A percentile compares a stretch with the other conserved stretches of the same genome.
These are phyloP conservation scores for Colletotrichum lindemuthianum DNA, from an alignment of 2,329 filamentous ascomycete genomes.

Conservation along the genomic window DNA sequence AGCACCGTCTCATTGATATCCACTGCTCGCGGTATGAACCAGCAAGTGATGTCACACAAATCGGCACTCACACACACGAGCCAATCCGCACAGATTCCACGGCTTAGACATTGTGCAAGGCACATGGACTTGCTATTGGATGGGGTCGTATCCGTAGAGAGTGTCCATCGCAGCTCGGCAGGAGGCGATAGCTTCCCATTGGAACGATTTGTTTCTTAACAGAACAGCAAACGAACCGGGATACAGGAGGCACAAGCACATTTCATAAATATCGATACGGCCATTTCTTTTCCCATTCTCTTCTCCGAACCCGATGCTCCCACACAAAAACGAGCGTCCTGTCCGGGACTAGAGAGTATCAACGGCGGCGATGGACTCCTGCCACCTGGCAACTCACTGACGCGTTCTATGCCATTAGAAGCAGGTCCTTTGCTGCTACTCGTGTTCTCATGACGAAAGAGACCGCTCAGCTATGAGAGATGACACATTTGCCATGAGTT, in stretches of 20 bases:
- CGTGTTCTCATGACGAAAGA: too few species aligned
- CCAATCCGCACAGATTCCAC: constrained; percentile 14
- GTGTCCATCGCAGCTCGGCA: too few species aligned
- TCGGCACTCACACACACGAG: neutral
- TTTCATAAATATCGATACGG: neutral
- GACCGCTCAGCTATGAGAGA: too few species aligned
- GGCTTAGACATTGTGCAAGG: constrained; percentile 18
- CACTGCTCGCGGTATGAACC: neutral
- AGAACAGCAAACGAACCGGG: too few species aligned
- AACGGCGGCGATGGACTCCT: too few species aligned
- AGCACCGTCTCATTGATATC: too few species aligned
- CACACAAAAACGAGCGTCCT: neutral
- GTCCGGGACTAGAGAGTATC: too few species aligned
- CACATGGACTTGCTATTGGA: neutral
- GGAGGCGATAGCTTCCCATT: neutral
- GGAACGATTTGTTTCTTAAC: neutral
- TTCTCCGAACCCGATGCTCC: constrained; percentile 18
- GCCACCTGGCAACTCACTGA: too few species aligned
- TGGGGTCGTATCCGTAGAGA: neutral
- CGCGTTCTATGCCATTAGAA: too few species aligned
- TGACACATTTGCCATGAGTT: too few species aligned
- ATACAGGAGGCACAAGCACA: neutral
- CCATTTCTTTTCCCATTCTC: constrained; percentile 30
- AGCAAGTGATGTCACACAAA: constrained; percentile 30
- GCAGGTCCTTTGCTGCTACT: too few species aligned